These are phyloP conservation scores for Antrodiella citrinella DNA, from an alignment of 768 basidiomycete species.

Conservation along the genomic window DNA sequence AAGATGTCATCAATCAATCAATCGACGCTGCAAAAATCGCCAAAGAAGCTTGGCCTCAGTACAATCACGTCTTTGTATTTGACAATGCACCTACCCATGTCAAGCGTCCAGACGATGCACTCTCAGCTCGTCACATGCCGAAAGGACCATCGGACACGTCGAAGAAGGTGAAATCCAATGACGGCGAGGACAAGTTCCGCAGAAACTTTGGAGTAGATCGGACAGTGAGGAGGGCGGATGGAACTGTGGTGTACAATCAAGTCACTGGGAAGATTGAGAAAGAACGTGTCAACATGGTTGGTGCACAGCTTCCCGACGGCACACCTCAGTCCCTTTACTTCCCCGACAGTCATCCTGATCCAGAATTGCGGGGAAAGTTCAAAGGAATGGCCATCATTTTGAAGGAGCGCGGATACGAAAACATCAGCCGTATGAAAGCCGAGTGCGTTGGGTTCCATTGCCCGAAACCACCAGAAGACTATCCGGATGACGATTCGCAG, in stretches of 20 bases:
- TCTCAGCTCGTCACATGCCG: constrained; percentile 21
- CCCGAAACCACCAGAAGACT: constrained; percentile 1
- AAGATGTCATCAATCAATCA: constrained; percentile 20
- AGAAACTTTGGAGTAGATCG: too few species aligned
- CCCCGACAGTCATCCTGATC: constrained; percentile 4
- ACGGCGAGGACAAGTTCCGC: too few species aligned
- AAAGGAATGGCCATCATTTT: constrained; percentile 19
- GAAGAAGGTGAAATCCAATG: not conserved
- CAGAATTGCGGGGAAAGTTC: constrained; percentile 12
- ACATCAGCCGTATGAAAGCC: constrained; percentile 7
- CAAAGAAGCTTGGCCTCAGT: constrained; percentile 17
- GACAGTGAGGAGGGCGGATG: constrained; percentile 23
- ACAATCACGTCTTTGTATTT: constrained; percentile 20
- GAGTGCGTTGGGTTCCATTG: constrained; percentile 24
- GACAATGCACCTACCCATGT: constrained; percentile 23
- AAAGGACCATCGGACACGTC: constrained; percentile 12
- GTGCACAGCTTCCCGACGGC: constrained; percentile 11
- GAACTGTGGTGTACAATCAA: too few species aligned
- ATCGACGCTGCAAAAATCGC: constrained; percentile 25
- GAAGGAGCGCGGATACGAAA: constrained; percentile 3
- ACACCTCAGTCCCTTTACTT: constrained; percentile 18
- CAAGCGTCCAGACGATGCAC: constrained; percentile 17
- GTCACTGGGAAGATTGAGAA: constrained; percentile 12
- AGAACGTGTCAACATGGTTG: constrained; percentile 25
- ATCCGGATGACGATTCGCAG: too few species aligned